Evolutionary conservation across 2,329 filamentous ascomycete genomes (phyloP).

Genomic region (Apiospora phragmitis): DNA sequence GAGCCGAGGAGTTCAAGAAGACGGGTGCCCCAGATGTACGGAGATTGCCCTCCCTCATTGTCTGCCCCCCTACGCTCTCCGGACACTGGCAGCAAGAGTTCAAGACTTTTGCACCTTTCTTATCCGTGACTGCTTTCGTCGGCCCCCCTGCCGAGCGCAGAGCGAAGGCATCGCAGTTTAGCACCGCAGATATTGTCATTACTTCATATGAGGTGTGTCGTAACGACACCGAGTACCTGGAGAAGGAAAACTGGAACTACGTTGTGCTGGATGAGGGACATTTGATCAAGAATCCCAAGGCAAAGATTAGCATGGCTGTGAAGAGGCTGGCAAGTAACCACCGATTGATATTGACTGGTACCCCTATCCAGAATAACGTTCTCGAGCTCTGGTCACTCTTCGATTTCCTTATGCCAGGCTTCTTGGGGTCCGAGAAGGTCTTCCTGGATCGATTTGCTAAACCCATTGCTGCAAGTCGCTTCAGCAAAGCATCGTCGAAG

Average conservation of each 20-base stretch:
- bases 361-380: conserved; percentile 97
- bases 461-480: conserved; percentile 90
- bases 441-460: conserved; percentile 94
- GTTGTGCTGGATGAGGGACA: conserved; percentile 96
- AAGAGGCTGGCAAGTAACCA: conserved; percentile 91
- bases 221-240: conserved; percentile 86
- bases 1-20: conserved; percentile 85
- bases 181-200: conserved; percentile 85
- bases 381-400: conserved; percentile 97
- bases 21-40: conserved; percentile 77
- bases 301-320: conserved; percentile 91
- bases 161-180: conserved; percentile 67
- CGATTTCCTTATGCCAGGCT: conserved; percentile 98
- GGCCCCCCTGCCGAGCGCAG: conserved; percentile 81
- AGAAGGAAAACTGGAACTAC: conserved; percentile 91
- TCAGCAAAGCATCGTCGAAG: conserved; percentile 95
- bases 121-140: conserved; percentile 86
- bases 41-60: conserved; percentile 84
- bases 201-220: conserved; percentile 98
- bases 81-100: conserved; percentile 99
- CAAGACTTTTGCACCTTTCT: conserved; percentile 91
- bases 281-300: conserved; percentile 97
- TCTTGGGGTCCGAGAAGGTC: conserved; percentile 92
- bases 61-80: conserved; percentile 93
- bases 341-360: conserved; percentile 92